phyloP scores from a whole-genome alignment of 2,329 filamentous ascomycete genomes.

The Apiospora saccharicola region DNA sequence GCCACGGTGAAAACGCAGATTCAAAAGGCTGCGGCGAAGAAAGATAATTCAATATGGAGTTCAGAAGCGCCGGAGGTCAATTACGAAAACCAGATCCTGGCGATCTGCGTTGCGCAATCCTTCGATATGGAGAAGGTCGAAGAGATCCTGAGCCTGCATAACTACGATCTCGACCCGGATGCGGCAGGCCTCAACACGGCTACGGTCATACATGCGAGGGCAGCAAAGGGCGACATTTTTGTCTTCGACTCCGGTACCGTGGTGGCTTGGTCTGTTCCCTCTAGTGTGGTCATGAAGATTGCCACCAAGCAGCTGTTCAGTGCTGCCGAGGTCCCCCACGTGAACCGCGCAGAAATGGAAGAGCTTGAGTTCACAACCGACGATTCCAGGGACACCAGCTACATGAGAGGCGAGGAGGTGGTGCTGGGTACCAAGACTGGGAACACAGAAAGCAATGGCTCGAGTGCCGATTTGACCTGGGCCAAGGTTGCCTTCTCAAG shows the following conservation, averaged over 20 bases:
- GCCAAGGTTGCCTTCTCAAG: slow-evolving; percentile 98
- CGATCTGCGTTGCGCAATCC: slow-evolving; percentile 68
- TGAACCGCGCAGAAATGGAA: slow-evolving; percentile 79
- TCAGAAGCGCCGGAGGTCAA: slow-evolving; percentile 38
- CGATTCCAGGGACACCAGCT: slow-evolving; percentile 73
- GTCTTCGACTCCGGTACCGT: slow-evolving; percentile 95
- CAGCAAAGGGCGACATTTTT: slow-evolving; percentile 83
- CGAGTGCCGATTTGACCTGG: slow-evolving; percentile 68
- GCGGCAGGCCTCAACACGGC: slow-evolving; percentile 65
- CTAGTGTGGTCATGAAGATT: slow-evolving; percentile 73
- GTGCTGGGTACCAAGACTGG: slow-evolving; percentile 80
- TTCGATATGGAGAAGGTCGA: slow-evolving; percentile 70
- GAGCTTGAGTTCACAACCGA: slow-evolving; percentile 89
- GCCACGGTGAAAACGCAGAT: slow-evolving; percentile 77
- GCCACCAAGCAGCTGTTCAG: slow-evolving; percentile 76
- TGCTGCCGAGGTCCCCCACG: slow-evolving; percentile 78
- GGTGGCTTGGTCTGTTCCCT: slow-evolving; percentile 88
- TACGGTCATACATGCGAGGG: slow-evolving; percentile 69
- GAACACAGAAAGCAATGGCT: slow-evolving; percentile 48
- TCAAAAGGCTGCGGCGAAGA: slow-evolving; percentile 43
- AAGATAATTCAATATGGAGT: slow-evolving; percentile 33
- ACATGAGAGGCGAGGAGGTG: slow-evolving; percentile 87
- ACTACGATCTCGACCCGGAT: slow-evolving; percentile 69
- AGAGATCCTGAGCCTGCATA: slow-evolving; percentile 63
- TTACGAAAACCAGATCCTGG: slow-evolving; percentile 56